A percentile compares a stretch with the other conserved stretches of the same genome.
Evolutionary conservation across 2,329 filamentous ascomycete species (phyloP).

Genomic region (Ascochyta fabae): DNA sequence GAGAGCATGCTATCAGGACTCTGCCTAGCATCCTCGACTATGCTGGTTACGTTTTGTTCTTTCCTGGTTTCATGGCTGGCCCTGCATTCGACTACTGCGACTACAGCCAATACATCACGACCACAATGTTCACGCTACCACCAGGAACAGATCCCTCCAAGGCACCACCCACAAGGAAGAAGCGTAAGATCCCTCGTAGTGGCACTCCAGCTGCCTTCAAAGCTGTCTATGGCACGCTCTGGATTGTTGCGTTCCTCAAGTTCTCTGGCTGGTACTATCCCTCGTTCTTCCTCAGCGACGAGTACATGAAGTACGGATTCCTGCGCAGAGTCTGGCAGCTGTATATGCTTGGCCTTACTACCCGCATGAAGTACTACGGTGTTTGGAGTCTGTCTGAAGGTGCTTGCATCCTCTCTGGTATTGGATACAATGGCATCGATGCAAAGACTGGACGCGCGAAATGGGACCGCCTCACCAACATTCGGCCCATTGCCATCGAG

Average conservation of each 20-base stretch:
- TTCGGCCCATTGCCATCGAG: constrained; percentile 85
- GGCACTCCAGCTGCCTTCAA: constrained; percentile 84
- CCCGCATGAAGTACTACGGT: constrained; percentile 93
- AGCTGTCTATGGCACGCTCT: constrained; percentile 72
- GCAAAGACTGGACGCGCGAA: constrained; percentile 81
- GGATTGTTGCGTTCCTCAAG: constrained; percentile 80
- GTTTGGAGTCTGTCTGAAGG: constrained; percentile 95
- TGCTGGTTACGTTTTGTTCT: constrained; percentile 90
- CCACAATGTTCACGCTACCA: constrained; percentile 90
- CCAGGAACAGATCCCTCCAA: constrained; percentile 82
- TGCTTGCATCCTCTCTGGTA: constrained; percentile 88
- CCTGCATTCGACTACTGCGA: constrained; percentile 95
- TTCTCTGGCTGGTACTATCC: constrained; percentile 72
- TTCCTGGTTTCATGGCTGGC: constrained; percentile 86
- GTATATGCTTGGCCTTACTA: constrained; percentile 82
- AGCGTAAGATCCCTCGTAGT: constrained; percentile 90
- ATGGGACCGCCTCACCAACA: constrained; percentile 91
- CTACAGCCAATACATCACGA: constrained; percentile 91
- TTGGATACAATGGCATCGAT: constrained; percentile 94
- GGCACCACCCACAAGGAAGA: constrained; percentile 83
- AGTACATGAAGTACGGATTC: constrained; percentile 72
- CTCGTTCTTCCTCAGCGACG: constrained; percentile 67
- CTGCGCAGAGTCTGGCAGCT: constrained; percentile 76
- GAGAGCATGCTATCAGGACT: constrained; percentile 75
- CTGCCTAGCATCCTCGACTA: constrained; percentile 83